Conservation (phyloP, 2,329 filamentous ascomycete genomes). For the Diaporthe citrichinensis region DNA sequence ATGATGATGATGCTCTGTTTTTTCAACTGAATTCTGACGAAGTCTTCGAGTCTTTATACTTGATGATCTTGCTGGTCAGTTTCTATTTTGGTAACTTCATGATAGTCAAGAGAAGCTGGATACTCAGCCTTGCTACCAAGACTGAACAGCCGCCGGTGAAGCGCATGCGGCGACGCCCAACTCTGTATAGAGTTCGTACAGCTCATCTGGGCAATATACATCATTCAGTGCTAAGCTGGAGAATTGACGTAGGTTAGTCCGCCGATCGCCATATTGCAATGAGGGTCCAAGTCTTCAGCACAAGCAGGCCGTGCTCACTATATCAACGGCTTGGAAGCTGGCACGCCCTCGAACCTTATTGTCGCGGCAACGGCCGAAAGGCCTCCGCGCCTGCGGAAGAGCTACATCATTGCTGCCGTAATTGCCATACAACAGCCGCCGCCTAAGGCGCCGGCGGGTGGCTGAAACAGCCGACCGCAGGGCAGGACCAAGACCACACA, state of each 20-base stretch:
- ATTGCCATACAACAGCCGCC: background rate
- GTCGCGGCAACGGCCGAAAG: background rate
- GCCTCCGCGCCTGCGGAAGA: background rate
- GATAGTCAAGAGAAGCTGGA: constrained; percentile 3
- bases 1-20: background rate
- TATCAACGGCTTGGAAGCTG: constrained; percentile 6
- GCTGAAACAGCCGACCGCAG: constrained; percentile 27
- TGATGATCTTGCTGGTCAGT: background rate
- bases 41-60: background rate
- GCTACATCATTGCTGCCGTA: background rate
- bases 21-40: background rate
- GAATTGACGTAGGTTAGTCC: constrained; percentile 1
- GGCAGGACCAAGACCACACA: constrained; percentile 9
- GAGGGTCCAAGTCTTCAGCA: background rate
- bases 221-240: background rate
- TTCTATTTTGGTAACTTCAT: constrained; percentile 9
- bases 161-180: constrained; percentile 7
- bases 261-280: constrained; percentile 5
- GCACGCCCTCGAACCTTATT: constrained; percentile 1
- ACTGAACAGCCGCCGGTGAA: constrained; percentile 12
- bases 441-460: constrained; percentile 17
- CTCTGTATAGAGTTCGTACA: background rate
- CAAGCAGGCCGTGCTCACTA: background rate
- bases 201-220: constrained; percentile 22
- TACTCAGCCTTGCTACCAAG: constrained; percentile 23